These are phyloP conservation scores for Magnusiomyces starmeri DNA, from an alignment of 1,139 yeast genomes.

Conservation along the genomic window DNA sequence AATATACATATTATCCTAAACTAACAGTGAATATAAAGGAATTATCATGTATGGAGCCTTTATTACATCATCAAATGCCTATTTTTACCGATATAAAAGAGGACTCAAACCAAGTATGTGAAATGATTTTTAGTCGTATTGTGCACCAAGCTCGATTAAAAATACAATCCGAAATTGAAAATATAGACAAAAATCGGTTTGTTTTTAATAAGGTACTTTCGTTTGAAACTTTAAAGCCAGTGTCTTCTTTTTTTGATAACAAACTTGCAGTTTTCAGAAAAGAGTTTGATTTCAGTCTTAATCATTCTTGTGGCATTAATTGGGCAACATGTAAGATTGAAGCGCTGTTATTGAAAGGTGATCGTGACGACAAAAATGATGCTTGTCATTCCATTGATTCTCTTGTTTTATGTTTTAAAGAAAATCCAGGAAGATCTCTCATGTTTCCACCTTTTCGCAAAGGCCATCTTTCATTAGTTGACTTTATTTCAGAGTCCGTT, in stretches of 20 bases:
- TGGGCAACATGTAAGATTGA: slow-evolving; percentile 19
- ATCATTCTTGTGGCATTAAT: slow-evolving; percentile 22
- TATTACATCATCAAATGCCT: neutral
- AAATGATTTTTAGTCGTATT: slow-evolving; percentile 19
- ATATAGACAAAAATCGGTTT: slow-evolving; percentile 25
- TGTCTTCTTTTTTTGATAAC: slow-evolving; percentile 29
- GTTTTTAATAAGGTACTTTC: slow-evolving; percentile 29
- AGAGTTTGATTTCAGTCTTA: slow-evolving; percentile 30
- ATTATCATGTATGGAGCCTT: neutral
- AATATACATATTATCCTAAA: slow-evolving; percentile 16
- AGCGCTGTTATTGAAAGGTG: slow-evolving; percentile 27
- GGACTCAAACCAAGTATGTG: neutral
- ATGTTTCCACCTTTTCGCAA: slow-evolving; percentile 33
- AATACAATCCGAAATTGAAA: slow-evolving; percentile 21
- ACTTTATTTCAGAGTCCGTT: slow-evolving; percentile 1
- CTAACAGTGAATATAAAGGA: neutral
- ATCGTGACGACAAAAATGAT: slow-evolving; percentile 22
- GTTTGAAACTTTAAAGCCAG: slow-evolving; percentile 27
- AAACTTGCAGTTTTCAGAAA: slow-evolving; percentile 29
- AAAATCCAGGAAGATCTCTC: slow-evolving; percentile 33
- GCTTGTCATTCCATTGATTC: too few species aligned
- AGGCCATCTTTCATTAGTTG: slow-evolving; percentile 27
- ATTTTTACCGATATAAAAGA: slow-evolving; percentile 13
- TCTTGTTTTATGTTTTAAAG: slow-evolving; percentile 34
- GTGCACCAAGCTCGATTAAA: slow-evolving; percentile 21